phyloP scores from a whole-genome alignment of 257 asterid species.

The Solanum sejunctum region DNA sequence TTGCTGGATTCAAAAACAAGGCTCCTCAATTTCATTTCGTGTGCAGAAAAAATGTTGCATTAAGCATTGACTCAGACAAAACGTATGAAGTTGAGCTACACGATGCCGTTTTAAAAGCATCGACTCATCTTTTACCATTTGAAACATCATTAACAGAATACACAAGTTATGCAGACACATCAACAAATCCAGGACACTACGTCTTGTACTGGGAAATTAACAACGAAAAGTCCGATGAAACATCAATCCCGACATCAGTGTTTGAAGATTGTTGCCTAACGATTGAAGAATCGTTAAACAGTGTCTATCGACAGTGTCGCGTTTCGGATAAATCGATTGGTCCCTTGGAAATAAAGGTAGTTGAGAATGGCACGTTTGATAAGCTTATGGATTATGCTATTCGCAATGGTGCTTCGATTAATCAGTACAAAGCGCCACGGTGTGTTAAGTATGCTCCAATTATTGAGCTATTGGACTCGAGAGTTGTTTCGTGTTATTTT shows the following conservation, averaged over 20 bases:
- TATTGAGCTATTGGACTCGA: constrained; percentile 18
- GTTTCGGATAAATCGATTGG: constrained; percentile 32
- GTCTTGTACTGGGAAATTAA: constrained; percentile 25
- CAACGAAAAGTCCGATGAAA: neutral
- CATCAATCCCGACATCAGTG: constrained; percentile 3
- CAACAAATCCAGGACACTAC: constrained; percentile 27
- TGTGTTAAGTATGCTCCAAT: constrained; percentile 31
- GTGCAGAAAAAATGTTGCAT: constrained; percentile 23
- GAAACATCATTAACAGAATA: constrained; percentile 14
- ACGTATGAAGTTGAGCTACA: constrained; percentile 32
- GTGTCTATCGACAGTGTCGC: constrained; percentile 29
- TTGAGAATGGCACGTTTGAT: constrained; percentile 26
- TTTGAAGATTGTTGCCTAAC: constrained; percentile 20
- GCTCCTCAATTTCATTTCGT: constrained; percentile 31
- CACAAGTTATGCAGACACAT: constrained; percentile 21
- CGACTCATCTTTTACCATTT: neutral
- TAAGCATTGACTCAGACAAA: constrained; percentile 32
- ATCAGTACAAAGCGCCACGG: constrained; percentile 36
- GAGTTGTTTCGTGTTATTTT: constrained; percentile 14
- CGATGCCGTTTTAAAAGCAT: constrained; percentile 19
- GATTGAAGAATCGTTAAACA: constrained; percentile 29
- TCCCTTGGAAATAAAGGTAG: constrained; percentile 27
- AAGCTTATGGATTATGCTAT: constrained; percentile 38
- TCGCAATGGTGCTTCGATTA: constrained; percentile 25
- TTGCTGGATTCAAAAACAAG: constrained; percentile 24